Conservation (phyloP, 495 filamentous ascomycete genomes). For the Endocarpon pusillum region DNA sequence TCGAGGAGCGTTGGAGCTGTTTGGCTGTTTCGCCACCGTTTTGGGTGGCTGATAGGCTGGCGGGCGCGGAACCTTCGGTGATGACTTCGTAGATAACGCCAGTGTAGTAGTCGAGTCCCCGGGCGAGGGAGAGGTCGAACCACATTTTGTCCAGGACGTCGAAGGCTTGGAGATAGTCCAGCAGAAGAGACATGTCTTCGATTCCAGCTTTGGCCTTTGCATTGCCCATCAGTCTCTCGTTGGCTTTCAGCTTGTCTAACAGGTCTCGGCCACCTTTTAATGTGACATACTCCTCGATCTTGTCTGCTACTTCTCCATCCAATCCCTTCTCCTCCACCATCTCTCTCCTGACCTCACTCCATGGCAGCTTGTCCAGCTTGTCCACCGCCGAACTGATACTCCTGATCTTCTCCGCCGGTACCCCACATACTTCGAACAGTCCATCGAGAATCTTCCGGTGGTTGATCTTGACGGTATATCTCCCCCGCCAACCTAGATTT, state of each 20-base stretch:
- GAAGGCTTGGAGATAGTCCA: constrained; percentile 67
- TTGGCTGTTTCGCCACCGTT: background rate
- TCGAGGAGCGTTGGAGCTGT: background rate
- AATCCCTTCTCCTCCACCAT: constrained; percentile 91
- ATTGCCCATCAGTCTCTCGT: constrained; percentile 49
- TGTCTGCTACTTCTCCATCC: constrained; percentile 53
- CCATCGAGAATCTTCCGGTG: constrained; percentile 90
- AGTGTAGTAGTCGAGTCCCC: constrained; percentile 88
- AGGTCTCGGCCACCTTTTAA: constrained; percentile 52
- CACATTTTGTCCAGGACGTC: constrained; percentile 51
- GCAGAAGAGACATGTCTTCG: constrained; percentile 64
- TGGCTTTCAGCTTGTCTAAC: constrained; percentile 35
- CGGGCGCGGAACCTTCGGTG: too few species aligned
- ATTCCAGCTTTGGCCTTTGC: constrained; percentile 57
- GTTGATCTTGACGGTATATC: constrained; percentile 64
- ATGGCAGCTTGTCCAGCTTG: constrained; percentile 86
- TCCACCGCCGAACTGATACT: constrained; percentile 83
- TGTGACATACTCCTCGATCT: constrained; percentile 67
- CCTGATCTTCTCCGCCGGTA: constrained; percentile 70
- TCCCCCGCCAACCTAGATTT: constrained; percentile 50
- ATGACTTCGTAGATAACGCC: constrained; percentile 86
- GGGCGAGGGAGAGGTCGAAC: constrained; percentile 68
- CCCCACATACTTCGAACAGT: constrained; percentile 78
- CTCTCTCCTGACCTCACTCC: constrained; percentile 77
- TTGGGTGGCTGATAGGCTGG: too few species aligned